Percentiles rank a stretch among this genome's conserved stretches.
phyloP scores from a whole-genome alignment of 2,329 filamentous ascomycete genomes.

The Colletotrichum agaves region DNA sequence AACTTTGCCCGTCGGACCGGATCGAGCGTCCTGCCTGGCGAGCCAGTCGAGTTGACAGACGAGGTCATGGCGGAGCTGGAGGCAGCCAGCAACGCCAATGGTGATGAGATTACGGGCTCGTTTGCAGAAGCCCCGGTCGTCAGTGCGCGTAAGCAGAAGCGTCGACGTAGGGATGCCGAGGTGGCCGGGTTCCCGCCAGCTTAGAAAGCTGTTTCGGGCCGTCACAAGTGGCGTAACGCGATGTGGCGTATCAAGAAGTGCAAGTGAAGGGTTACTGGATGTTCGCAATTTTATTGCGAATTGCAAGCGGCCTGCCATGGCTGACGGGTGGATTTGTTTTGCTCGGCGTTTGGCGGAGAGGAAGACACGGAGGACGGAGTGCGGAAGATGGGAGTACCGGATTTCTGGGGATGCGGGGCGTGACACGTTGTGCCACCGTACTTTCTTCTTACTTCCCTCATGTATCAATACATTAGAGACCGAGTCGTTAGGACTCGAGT shows the following conservation, averaged over 20 bases:
- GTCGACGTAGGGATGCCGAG: not conserved
- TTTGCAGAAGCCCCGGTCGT: not conserved
- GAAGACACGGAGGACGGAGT: not conserved
- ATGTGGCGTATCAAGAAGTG: not conserved
- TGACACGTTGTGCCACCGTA: not conserved
- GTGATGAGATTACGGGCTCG: not conserved
- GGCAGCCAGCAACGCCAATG: not conserved
- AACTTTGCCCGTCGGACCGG: constrained; percentile 30
- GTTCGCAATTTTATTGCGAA: not conserved
- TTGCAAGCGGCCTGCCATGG: not conserved
- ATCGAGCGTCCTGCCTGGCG: constrained; percentile 5
- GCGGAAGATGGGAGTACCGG: not conserved
- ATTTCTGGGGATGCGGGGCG: not conserved
- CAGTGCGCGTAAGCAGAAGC: not conserved
- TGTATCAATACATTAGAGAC: constrained; percentile 16
- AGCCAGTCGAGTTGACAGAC: not conserved
- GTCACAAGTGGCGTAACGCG: not conserved
- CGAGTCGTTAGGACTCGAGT: not conserved
- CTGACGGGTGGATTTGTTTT: not conserved
- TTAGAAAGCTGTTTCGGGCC: constrained; percentile 9
- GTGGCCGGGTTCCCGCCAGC: constrained; percentile 8
- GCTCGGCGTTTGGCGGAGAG: not conserved
- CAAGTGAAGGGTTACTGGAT: not conserved
- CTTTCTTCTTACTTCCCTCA: not conserved
- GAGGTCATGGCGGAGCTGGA: constrained; percentile 8